These are phyloP conservation scores for Neonectria coccinea DNA, from an alignment of 2,329 filamentous ascomycete genomes.

Conservation along the genomic window DNA sequence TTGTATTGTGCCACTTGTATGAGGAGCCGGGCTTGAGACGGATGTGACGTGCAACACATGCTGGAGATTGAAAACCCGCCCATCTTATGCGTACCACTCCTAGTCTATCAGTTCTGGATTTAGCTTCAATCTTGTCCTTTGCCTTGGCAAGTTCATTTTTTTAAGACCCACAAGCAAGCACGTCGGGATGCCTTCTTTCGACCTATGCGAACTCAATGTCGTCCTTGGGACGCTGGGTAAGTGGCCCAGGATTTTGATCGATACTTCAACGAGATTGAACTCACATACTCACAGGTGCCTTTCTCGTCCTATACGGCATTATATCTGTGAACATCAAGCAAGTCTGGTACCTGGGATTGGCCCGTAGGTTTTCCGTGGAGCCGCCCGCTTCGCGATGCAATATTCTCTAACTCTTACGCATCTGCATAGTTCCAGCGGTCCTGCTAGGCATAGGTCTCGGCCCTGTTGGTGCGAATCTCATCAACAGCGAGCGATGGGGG, in stretches of 20 bases:
- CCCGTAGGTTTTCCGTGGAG: slow-evolving; percentile 53
- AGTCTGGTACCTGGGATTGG: slow-evolving; percentile 66
- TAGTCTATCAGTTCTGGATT: background rate
- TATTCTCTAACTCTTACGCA: background rate
- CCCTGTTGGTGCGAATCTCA: slow-evolving; percentile 64
- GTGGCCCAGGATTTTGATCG: background rate
- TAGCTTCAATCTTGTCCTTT: background rate
- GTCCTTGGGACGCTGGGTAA: slow-evolving; percentile 26
- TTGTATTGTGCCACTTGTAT: background rate
- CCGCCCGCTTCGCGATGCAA: too few relatives aligned
- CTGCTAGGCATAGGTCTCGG: slow-evolving; percentile 66
- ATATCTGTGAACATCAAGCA: slow-evolving; percentile 65
- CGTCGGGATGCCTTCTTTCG: slow-evolving; percentile 21
- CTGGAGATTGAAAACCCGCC: slow-evolving; percentile 14
- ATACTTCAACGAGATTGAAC: background rate
- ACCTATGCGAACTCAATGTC: slow-evolving; percentile 21
- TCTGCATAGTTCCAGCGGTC: slow-evolving; percentile 64
- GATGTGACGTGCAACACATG: background rate
- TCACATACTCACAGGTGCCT: slow-evolving; percentile 51
- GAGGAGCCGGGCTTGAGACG: background rate
- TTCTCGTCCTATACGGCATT: slow-evolving; percentile 62
- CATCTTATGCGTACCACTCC: background rate
- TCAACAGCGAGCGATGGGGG: slow-evolving; percentile 55
- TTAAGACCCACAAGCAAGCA: background rate
- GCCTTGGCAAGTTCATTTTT: slow-evolving; percentile 5